Evolutionary conservation across 1,139 yeast species (phyloP).

Genomic region (Yamadazyma triangularis): DNA sequence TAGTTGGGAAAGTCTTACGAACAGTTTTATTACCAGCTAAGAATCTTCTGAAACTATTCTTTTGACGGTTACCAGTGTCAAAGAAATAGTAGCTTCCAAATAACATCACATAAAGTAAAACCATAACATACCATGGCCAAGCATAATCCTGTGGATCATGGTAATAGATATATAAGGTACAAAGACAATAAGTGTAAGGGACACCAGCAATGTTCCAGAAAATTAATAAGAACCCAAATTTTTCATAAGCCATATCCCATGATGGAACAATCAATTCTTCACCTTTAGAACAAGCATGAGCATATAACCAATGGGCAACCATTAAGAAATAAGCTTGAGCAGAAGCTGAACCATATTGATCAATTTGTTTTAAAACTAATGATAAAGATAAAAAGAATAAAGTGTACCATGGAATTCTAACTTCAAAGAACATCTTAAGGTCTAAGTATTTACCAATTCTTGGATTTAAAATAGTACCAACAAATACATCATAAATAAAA

Average conservation of each 20-base stretch:
- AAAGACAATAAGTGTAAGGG: slow-evolving; percentile 95
- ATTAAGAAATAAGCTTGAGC: slow-evolving; percentile 73
- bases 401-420: slow-evolving; percentile 94
- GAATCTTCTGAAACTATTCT: slow-evolving; percentile 85
- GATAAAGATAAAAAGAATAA: slow-evolving; percentile 75
- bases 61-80: slow-evolving; percentile 93
- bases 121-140: slow-evolving; percentile 61
- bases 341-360: slow-evolving; percentile 71
- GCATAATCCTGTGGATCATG: slow-evolving; percentile 80
- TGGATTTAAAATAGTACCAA: slow-evolving; percentile 98
- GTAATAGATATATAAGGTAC: slow-evolving; percentile 75
- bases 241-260: slow-evolving; percentile 99
- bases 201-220: slow-evolving; percentile 99
- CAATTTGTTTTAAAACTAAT: slow-evolving; percentile 73
- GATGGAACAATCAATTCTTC: slow-evolving; percentile 96
- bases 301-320: slow-evolving; percentile 89
- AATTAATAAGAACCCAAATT: slow-evolving; percentile 95
- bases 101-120: slow-evolving; percentile 49
- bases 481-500: slow-evolving; percentile 82
- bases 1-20: slow-evolving; percentile 89
- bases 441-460: slow-evolving; percentile 84
- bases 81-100: slow-evolving; percentile 82
- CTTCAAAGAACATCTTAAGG: slow-evolving; percentile 95
- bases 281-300: slow-evolving; percentile 96
- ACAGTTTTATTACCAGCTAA: slow-evolving; percentile 72